A percentile compares a stretch with the other conserved stretches of the same genome.
Evolutionary conservation across 2,329 filamentous ascomycete species (phyloP).

Genomic region (Thielaviopsis punctulata): DNA sequence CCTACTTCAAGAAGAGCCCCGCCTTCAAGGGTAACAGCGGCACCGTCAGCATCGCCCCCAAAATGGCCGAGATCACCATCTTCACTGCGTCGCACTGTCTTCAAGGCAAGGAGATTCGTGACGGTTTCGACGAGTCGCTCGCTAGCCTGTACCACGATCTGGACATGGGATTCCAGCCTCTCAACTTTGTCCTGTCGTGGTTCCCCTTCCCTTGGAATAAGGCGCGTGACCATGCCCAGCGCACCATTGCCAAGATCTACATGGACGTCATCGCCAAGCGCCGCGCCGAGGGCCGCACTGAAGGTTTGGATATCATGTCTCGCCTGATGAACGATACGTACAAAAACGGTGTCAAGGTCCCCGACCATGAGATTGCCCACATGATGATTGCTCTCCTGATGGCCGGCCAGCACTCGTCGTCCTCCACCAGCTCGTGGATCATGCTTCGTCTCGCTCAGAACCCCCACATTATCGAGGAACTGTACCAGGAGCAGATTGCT

Average conservation of each 20-base stretch:
- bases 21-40: slow-evolving; percentile 53
- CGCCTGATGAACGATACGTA: slow-evolving; percentile 74
- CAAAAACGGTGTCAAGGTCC: slow-evolving; percentile 64
- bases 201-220: slow-evolving; percentile 77
- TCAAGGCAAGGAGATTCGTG: slow-evolving; percentile 69
- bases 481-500: slow-evolving; percentile 65
- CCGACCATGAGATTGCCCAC: slow-evolving; percentile 71
- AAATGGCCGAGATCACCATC: slow-evolving; percentile 74
- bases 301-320: slow-evolving; percentile 68
- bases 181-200: slow-evolving; percentile 87
- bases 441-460: slow-evolving; percentile 62
- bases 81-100: slow-evolving; percentile 77
- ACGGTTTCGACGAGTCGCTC: slow-evolving; percentile 62
- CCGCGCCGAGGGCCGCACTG: slow-evolving; percentile 32
- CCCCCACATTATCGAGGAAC: slow-evolving; percentile 62
- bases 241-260: slow-evolving; percentile 66
- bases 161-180: slow-evolving; percentile 74
- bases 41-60: slow-evolving; percentile 52
- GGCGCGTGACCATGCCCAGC: slow-evolving; percentile 61
- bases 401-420: slow-evolving; percentile 81
- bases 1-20: slow-evolving; percentile 52
- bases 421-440: slow-evolving; percentile 72
- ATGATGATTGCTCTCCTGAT: slow-evolving; percentile 92
- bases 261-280: slow-evolving; percentile 65
- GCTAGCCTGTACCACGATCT: slow-evolving; percentile 75